Percentiles rank a stretch among this genome's conserved stretches.
Evolutionary conservation across 2,329 filamentous ascomycete genomes (phyloP).

Genomic region (Sarocladium strictum): DNA sequence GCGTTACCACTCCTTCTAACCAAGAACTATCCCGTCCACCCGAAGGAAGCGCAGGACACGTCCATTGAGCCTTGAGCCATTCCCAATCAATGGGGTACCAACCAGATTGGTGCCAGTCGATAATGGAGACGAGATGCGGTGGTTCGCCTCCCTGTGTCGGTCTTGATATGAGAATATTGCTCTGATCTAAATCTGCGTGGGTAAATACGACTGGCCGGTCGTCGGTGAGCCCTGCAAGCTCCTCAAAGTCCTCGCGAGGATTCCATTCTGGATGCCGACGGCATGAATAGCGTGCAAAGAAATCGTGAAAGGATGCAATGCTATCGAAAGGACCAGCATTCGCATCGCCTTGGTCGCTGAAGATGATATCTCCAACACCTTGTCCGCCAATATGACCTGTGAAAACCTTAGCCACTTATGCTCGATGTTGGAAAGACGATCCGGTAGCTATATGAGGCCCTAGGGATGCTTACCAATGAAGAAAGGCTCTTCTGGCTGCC

Average conservation of each 20-base stretch:
- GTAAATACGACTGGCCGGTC: background rate
- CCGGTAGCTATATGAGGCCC: too few relatives aligned
- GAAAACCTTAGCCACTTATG: background rate
- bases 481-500: background rate
- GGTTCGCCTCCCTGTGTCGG: background rate
- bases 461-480: background rate
- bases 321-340: background rate
- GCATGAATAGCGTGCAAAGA: background rate
- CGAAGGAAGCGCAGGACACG: background rate
- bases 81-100: background rate
- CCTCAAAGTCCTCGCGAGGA: background rate
- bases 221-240: background rate
- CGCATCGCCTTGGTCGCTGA: background rate
- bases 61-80: background rate
- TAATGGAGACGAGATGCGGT: background rate
- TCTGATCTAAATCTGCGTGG: background rate
- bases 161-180: background rate
- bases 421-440: too few relatives aligned
- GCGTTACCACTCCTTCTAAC: background rate
- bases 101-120: background rate
- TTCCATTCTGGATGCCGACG: background rate
- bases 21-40: background rate
- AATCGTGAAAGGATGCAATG: background rate
- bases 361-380: background rate
- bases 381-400: background rate